Conservation (phyloP, 208 protist species). For the Acanthamoeba royreba region DNA sequence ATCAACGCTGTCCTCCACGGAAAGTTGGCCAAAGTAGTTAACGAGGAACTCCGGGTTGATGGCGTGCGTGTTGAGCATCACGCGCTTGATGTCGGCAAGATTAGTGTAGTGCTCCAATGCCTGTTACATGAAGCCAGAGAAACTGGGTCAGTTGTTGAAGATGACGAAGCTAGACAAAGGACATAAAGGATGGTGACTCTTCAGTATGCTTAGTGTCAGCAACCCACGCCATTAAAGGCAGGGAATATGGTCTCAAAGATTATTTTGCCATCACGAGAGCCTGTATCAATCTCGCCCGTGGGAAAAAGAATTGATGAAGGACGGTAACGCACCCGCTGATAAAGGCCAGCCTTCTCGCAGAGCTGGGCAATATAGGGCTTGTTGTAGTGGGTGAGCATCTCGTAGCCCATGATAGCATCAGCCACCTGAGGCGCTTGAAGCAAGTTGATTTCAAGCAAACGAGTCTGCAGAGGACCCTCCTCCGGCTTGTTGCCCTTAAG, state of each 20-base stretch:
- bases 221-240: not conserved
- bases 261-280: constrained; percentile 1
- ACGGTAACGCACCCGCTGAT: constrained; percentile 81
- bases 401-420: constrained; percentile 96
- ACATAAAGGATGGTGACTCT: not conserved
- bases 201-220: not conserved
- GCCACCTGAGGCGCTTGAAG: constrained; percentile 95
- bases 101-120: constrained; percentile 98
- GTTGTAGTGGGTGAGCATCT: constrained; percentile 98
- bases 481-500: constrained; percentile 91
- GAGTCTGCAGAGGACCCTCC: constrained; percentile 96
- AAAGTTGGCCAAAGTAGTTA: constrained; percentile 95
- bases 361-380: constrained; percentile 91
- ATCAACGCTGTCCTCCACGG: constrained; percentile 93
- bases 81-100: constrained; percentile 97
- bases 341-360: constrained; percentile 97
- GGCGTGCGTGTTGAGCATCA: constrained; percentile 91
- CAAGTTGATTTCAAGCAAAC: constrained; percentile 99
- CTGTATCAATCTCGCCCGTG: not conserved
- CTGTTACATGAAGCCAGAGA: not conserved
- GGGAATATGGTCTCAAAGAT: constrained; percentile 37
- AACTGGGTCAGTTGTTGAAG: too few species aligned
- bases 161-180: too few species aligned
- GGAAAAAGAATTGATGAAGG: not conserved
- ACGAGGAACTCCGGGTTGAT: constrained; percentile 94